Evolutionary conservation across 768 basidiomycete genomes (phyloP).

Genomic region (Calocera cornea): DNA sequence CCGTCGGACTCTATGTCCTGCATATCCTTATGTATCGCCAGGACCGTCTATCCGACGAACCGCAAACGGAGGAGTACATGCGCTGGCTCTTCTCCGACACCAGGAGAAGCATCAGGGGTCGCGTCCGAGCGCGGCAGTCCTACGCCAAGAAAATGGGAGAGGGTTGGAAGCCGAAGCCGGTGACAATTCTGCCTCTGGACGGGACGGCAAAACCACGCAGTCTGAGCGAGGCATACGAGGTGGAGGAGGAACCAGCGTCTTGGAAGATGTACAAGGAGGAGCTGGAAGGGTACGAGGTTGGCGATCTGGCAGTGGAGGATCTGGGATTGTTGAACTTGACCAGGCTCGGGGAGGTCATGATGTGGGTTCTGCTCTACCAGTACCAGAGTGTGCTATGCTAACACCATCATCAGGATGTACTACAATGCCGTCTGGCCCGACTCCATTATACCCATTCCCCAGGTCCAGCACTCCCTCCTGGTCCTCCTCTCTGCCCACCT

Average conservation of each 20-base stretch:
- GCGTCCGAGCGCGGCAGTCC: background rate
- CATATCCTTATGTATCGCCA: background rate
- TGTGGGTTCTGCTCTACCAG: background rate
- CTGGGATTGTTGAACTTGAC: background rate
- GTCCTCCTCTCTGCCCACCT: background rate
- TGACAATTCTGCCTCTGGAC: too few species aligned
- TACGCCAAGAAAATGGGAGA: background rate
- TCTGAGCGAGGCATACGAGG: too few species aligned
- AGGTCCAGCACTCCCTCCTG: background rate
- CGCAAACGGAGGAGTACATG: background rate
- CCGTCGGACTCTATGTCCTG: background rate
- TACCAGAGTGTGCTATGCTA: background rate
- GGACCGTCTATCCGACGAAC: background rate
- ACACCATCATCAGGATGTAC: background rate
- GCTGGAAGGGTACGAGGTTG: background rate
- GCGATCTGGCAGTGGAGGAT: background rate
- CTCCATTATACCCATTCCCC: background rate
- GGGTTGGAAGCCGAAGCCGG: too few species aligned
- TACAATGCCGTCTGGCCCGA: background rate
- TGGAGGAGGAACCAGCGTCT: too few species aligned
- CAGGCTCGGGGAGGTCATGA: background rate
- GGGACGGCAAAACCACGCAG: too few species aligned
- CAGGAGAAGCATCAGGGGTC: background rate
- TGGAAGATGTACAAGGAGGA: background rate
- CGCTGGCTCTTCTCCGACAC: background rate